phyloP scores from a whole-genome alignment of 2,329 filamentous ascomycete species.

The Aspergillus pseudotamarii region DNA sequence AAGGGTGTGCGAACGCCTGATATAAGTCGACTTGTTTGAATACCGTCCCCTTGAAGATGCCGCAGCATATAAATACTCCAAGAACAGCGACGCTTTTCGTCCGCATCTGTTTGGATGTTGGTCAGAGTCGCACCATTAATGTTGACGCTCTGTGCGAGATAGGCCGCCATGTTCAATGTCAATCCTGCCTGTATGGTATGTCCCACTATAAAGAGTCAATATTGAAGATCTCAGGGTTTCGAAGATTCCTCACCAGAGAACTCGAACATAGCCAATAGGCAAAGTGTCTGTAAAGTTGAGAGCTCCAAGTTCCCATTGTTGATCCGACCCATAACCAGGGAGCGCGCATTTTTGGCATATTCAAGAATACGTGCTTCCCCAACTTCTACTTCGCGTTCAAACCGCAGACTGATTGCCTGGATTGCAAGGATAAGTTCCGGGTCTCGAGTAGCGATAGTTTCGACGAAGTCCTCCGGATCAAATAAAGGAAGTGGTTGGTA shows the following conservation, averaged over 20 bases:
- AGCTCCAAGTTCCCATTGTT: slow-evolving; percentile 33
- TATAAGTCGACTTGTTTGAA: not conserved
- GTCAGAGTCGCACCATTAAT: not conserved
- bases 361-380: slow-evolving; percentile 16
- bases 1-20: not conserved
- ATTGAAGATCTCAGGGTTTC: not conserved
- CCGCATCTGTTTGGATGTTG: not conserved
- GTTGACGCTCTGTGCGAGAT: not conserved
- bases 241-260: slow-evolving; percentile 31
- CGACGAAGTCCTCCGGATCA: slow-evolving; percentile 18
- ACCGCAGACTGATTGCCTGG: slow-evolving; percentile 32
- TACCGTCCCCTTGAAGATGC: not conserved
- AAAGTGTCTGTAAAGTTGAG: slow-evolving; percentile 37
- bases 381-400: slow-evolving; percentile 20
- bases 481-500: slow-evolving; percentile 39
- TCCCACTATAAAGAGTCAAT: not conserved
- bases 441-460: slow-evolving; percentile 22
- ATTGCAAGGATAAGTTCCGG: slow-evolving; percentile 33
- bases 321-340: slow-evolving; percentile 31
- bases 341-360: slow-evolving; percentile 24
- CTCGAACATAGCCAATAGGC: slow-evolving; percentile 34
- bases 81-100: not conserved
- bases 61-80: not conserved
- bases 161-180: not conserved
- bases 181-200: not conserved